phyloP scores from a whole-genome alignment of 345 rosid genomes.

The Viola odorata region DNA sequence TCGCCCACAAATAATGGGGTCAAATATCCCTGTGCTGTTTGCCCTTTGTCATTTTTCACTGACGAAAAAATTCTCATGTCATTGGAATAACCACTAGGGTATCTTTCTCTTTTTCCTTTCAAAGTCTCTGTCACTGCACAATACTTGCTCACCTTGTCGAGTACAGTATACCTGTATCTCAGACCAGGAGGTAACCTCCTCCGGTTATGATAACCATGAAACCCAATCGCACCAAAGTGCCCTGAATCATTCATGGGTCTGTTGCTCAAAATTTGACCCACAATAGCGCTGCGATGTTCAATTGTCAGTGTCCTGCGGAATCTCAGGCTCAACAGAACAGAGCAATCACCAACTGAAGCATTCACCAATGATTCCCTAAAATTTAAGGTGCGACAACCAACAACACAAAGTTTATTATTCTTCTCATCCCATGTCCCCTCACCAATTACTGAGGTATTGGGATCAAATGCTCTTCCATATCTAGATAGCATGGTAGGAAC shows the following conservation, averaged over 20 bases:
- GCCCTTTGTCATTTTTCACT: constrained; percentile 39
- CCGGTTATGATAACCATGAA: constrained; percentile 31
- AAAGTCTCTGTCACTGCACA: constrained; percentile 34
- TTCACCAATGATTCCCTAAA: constrained; percentile 33
- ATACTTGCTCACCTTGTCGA: constrained; percentile 27
- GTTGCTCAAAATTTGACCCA: constrained; percentile 62
- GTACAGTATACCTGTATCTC: constrained; percentile 56
- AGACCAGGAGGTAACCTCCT: constrained; percentile 32
- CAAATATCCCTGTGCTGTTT: constrained; percentile 38
- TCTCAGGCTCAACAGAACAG: constrained; percentile 54
- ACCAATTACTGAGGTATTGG: constrained; percentile 37
- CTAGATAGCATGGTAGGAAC: constrained; percentile 36
- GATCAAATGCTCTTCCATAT: constrained; percentile 40
- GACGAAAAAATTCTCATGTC: constrained; percentile 70
- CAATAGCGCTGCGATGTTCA: constrained; percentile 34
- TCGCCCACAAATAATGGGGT: constrained; percentile 65
- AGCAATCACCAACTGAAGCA: constrained; percentile 62
- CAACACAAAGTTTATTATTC: constrained; percentile 51
- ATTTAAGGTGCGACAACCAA: constrained; percentile 62
- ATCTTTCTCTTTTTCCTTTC: constrained; percentile 41
- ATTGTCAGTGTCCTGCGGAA: constrained; percentile 49
- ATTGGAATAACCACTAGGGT: constrained; percentile 45
- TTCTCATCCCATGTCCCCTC: constrained; percentile 78
- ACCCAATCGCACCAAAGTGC: constrained; percentile 41
- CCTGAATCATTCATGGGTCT: constrained; percentile 35